Evolutionary conservation across 768 basidiomycete species (phyloP), one percentile per base, ranked within the genome.

Genomic region (Lyophyllum shimeji): DNA sequence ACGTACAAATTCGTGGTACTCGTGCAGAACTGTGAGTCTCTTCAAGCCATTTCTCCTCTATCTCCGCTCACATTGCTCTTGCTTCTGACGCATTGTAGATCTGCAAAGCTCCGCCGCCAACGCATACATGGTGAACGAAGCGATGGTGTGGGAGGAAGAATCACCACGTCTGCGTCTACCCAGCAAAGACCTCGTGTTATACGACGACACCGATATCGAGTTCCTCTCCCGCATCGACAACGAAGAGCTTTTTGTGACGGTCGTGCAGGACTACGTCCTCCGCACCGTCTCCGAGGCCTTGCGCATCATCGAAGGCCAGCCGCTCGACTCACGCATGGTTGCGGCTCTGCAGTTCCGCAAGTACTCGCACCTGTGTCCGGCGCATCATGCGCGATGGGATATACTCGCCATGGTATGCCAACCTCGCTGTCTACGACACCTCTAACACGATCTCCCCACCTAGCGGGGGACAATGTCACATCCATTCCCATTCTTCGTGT

Each of bases 301-400:
- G n/a, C 60, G 65, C 27, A 24, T 63, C 20, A 46, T 64, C 33
- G 39, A 53, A 20, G 15, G 54, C 2, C 7, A 57, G 20, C 15
- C 52, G 17, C 46, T 25, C 27, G 40, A 52, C 15, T 53, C 58
- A 13, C 54, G 60, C 8, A 49, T 57, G 13, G 47, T 59, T 7
- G 29, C 58, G 8, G 52, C 45, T 24, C 48, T 64, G n/a, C 54
- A 58, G 52, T 69, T 69, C 39, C 46, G 42, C 18, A 42, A 52
- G 13, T 53, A 45, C 33, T 67, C 63, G 23, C 27, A 53, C 23
- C 43, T 69, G 20, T 62, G 62, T 34, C n/a, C 50, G 1, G 65
- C 65, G n/a, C 63, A 57, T n/a, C 60, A 63, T 58, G 59, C 58
- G 6, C 59, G 62, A n/a, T 69, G 67, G 67, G 63, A 67, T 50